Evolutionary conservation across 2,329 filamentous ascomycete genomes (phyloP).

Genomic region (Immersiporthe knoxdaviesiana): DNA sequence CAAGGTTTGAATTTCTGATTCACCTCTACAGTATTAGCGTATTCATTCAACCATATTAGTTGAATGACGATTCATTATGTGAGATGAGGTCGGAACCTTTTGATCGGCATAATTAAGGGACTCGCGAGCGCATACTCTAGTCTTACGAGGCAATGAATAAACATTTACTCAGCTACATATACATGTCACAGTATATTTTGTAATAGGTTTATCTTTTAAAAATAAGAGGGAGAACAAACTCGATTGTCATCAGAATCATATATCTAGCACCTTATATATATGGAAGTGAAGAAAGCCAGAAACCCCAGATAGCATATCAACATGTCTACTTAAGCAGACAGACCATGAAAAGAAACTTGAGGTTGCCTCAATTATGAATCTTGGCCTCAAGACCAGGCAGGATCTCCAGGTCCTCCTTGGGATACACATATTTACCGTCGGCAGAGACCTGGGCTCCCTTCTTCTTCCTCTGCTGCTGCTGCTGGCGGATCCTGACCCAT

Average conservation of each 20-base stretch:
- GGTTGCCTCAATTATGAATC: conserved; percentile 40
- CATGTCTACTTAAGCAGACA: not conserved
- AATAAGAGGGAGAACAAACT: not conserved
- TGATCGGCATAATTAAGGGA: no score
- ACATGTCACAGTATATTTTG: not conserved
- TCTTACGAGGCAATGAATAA: no score
- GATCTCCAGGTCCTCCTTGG: conserved; percentile 45
- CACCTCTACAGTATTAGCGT: no score
- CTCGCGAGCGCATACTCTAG: no score
- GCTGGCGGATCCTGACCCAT: conserved; percentile 45
- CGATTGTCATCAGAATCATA: not conserved
- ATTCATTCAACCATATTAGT: no score
- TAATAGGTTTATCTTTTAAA: no score
- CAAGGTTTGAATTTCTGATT: not conserved
- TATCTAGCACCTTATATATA: not conserved
- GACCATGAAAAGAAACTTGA: not conserved
- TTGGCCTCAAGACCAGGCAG: conserved; percentile 45
- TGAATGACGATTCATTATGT: no score
- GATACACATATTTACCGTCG: conserved; percentile 42
- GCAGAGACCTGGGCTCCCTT: conserved; percentile 39
- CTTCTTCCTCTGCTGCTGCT: conserved; percentile 46
- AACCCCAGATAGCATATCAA: not conserved
- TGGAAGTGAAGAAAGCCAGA: no score
- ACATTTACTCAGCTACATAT: not conserved
- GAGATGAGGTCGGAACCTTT: no score